Percentiles rank a stretch among this genome's conserved stretches.
These are phyloP conservation scores for Fimicolochytrium jonesii DNA, from an alignment of 192 early-diverging fungal genomes.

Conservation along the genomic window DNA sequence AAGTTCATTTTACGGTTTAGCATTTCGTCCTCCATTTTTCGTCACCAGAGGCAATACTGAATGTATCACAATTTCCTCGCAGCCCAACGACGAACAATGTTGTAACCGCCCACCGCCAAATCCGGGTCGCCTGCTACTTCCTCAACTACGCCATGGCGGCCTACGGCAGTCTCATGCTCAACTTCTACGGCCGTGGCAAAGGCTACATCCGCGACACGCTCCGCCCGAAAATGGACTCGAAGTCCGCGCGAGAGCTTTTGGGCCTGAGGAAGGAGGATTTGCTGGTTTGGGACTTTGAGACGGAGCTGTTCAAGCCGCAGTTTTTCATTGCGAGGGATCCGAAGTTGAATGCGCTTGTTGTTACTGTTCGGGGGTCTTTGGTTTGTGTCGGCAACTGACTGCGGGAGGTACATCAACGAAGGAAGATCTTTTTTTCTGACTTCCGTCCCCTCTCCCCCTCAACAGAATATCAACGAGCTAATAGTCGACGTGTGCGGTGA, in stretches of 20 bases:
- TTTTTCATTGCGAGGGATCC: slow-evolving; percentile 39
- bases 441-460: neutral
- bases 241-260: slow-evolving; percentile 36
- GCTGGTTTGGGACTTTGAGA: slow-evolving; percentile 39
- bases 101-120: slow-evolving; percentile 27
- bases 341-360: slow-evolving; percentile 33
- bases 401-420: neutral
- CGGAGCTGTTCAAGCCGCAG: slow-evolving; percentile 31
- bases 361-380: slow-evolving; percentile 39
- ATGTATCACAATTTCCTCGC: neutral
- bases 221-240: slow-evolving; percentile 31
- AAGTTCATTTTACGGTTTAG: slow-evolving; percentile 11
- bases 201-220: slow-evolving; percentile 26
- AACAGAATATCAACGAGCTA: slow-evolving; percentile 25
- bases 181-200: slow-evolving; percentile 39
- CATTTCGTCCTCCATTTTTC: too few relatives aligned
- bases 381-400: neutral
- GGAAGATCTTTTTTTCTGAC: neutral
- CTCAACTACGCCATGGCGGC: slow-evolving; percentile 32
- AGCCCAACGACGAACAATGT: slow-evolving; percentile 28
- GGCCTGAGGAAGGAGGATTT: slow-evolving; percentile 29
- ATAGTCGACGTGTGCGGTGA: slow-evolving; percentile 41
- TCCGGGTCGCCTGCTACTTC: slow-evolving; percentile 37
- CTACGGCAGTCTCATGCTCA: slow-evolving; percentile 33
- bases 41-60: neutral